phyloP scores from a whole-genome alignment of 257 asterid species.

The Phtheirospermum japonicum region DNA sequence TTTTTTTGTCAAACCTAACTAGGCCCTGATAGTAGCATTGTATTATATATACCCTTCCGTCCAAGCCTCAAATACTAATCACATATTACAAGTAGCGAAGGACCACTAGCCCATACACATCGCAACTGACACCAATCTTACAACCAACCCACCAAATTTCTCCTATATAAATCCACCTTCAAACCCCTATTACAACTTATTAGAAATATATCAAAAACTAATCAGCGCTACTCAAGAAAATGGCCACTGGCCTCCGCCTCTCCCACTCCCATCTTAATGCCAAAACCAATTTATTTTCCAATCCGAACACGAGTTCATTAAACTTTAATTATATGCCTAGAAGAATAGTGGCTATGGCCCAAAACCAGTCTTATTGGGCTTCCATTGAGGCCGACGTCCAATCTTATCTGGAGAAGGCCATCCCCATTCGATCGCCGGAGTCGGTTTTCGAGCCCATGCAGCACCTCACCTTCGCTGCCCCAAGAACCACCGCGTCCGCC shows the following conservation, averaged over 20 bases:
- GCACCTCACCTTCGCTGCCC: conserved; percentile 60
- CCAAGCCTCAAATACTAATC: no score
- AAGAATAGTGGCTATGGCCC: conserved; percentile 21
- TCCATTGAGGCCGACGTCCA: conserved; percentile 52
- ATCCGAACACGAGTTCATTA: conserved; percentile 8
- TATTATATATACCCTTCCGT: no score
- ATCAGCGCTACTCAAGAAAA: conserved; percentile 1
- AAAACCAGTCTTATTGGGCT: conserved; percentile 42
- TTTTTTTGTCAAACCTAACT: no score
- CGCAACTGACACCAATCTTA: no score
- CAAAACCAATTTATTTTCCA: conserved; percentile 12
- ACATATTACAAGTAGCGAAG: no score
- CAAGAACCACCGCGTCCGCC: conserved; percentile 53
- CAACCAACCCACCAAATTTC: no score
- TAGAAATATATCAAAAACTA: not conserved
- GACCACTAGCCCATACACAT: no score
- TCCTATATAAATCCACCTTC: not conserved
- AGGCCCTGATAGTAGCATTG: no score
- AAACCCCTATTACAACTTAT: not conserved
- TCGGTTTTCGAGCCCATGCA: conserved; percentile 74
- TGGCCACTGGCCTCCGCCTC: conserved; percentile 27
- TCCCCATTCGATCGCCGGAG: conserved; percentile 51
- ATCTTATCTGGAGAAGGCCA: conserved; percentile 43
- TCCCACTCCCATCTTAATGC: conserved; percentile 24
- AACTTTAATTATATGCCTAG: conserved; percentile 15